These are phyloP conservation scores for Thraustochytrium sp. DNA, from an alignment of 352 stramenopile species.

Conservation along the genomic window DNA sequence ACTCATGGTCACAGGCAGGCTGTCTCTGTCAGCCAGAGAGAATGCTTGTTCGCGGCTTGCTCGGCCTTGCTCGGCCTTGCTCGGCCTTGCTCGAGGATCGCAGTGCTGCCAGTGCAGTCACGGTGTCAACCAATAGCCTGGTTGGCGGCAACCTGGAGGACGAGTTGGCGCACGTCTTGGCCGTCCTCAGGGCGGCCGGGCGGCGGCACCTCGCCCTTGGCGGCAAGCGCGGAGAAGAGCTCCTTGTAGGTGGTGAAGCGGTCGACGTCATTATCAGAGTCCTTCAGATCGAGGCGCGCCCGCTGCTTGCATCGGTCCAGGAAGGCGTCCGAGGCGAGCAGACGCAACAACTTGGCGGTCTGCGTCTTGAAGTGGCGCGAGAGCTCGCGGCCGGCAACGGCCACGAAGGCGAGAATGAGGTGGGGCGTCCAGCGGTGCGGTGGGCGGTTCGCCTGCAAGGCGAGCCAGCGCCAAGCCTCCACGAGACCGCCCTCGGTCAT, in stretches of 20 bases:
- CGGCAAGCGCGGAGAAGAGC: background rate
- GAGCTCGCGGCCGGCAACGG: background rate
- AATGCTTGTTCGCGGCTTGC: no score
- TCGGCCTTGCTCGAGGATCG: no score
- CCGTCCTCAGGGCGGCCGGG: constrained; percentile 7
- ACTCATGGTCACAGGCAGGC: no score
- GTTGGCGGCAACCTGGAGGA: constrained; percentile 8
- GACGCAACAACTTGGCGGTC: background rate
- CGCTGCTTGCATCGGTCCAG: background rate
- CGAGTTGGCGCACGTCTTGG: constrained; percentile 16
- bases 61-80: no score
- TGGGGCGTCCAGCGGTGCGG: constrained; percentile 17
- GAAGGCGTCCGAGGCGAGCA: background rate
- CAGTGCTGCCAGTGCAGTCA: background rate
- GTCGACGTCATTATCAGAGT: constrained; percentile 24
- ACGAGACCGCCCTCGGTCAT: background rate
- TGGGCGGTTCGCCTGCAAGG: background rate
- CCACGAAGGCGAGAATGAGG: constrained; percentile 16
- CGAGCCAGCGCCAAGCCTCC: constrained; percentile 32
- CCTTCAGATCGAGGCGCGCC: background rate
- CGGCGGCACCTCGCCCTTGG: background rate
- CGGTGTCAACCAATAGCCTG: background rate
- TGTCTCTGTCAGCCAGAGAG: no score
- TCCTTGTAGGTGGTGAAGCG: constrained; percentile 19
- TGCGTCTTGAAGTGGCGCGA: constrained; percentile 1